These are phyloP conservation scores for Xylariaceae sp. DNA, from an alignment of 2,329 filamentous ascomycete genomes.

Conservation along the genomic window DNA sequence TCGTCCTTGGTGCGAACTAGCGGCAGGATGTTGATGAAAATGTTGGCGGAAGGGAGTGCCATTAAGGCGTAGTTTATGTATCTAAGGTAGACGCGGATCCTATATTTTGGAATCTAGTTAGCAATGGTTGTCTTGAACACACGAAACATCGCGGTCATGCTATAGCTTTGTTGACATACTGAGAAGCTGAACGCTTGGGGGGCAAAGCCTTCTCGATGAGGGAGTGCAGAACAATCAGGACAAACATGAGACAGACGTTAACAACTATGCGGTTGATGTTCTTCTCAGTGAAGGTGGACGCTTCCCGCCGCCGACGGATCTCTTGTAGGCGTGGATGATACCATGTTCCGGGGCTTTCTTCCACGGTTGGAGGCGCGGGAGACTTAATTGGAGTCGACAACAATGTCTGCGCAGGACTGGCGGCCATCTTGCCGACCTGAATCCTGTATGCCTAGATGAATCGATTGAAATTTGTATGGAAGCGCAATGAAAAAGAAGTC, in stretches of 20 bases:
- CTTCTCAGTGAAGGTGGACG: conserved; percentile 69
- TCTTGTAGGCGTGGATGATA: conserved; percentile 83
- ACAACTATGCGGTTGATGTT: conserved; percentile 66
- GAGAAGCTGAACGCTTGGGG: conserved; percentile 20
- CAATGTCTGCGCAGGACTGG: conserved; percentile 33
- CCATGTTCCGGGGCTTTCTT: conserved; percentile 75
- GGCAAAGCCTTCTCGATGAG: conserved; percentile 21
- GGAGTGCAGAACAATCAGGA: conserved; percentile 27
- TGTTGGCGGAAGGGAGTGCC: conserved; percentile 62
- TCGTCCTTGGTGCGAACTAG: conserved; percentile 68
- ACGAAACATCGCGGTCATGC: neutral
- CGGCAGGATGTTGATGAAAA: conserved; percentile 63
- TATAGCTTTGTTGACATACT: conserved; percentile 17
- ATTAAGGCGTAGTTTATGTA: conserved; percentile 47
- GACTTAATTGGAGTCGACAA: conserved; percentile 36
- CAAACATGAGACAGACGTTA: conserved; percentile 47
- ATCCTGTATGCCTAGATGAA: neutral
- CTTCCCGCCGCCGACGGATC: conserved; percentile 74
- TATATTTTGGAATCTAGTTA: conserved; percentile 8
- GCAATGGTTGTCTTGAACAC: neutral
- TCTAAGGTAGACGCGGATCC: conserved; percentile 34
- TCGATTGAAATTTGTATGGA: neutral
- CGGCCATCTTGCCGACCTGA: conserved; percentile 29
- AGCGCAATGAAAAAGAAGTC: neutral
- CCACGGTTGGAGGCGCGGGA: conserved; percentile 32